phyloP scores from a whole-genome alignment of 2,329 filamentous ascomycete genomes.

The Dendryphion nanum region DNA sequence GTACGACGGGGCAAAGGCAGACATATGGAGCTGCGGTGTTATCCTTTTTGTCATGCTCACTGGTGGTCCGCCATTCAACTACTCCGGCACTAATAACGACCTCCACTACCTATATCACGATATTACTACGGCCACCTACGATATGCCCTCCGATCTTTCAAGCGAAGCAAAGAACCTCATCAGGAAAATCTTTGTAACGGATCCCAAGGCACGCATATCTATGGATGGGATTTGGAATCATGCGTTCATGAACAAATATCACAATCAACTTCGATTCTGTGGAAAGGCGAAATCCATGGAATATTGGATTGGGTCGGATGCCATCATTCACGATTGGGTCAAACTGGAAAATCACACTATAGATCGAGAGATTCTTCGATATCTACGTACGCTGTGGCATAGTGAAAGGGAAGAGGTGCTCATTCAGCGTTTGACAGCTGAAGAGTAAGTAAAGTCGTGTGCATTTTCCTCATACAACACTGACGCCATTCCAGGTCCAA shows the following conservation, averaged over 20 bases:
- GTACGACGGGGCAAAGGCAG: slow-evolving; percentile 82
- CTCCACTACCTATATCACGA: slow-evolving; percentile 62
- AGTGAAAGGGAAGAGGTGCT: slow-evolving; percentile 73
- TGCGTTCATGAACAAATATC: slow-evolving; percentile 80
- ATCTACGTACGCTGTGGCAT: slow-evolving; percentile 90
- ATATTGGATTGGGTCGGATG: slow-evolving; percentile 53
- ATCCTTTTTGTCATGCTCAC: slow-evolving; percentile 83
- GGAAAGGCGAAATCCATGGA: slow-evolving; percentile 54
- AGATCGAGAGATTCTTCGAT: slow-evolving; percentile 77
- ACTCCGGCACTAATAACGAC: slow-evolving; percentile 49
- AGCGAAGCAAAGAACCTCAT: slow-evolving; percentile 75
- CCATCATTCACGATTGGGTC: slow-evolving; percentile 62
- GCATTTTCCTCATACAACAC: background rate
- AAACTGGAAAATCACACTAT: slow-evolving; percentile 65
- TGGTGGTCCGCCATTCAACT: slow-evolving; percentile 76
- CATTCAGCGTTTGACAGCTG: slow-evolving; percentile 61
- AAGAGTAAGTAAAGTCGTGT: slow-evolving; percentile 37
- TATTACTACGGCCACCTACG: slow-evolving; percentile 50
- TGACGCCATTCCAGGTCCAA: slow-evolving; percentile 61
- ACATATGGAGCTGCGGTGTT: slow-evolving; percentile 85
- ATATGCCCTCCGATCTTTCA: slow-evolving; percentile 53
- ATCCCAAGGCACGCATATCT: slow-evolving; percentile 75
- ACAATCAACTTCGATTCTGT: slow-evolving; percentile 65
- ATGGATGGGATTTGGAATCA: slow-evolving; percentile 84
- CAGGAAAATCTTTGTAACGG: slow-evolving; percentile 71